Conservation (phyloP, 495 filamentous ascomycete species). For the Friedmanniomyces endolithicus region DNA sequence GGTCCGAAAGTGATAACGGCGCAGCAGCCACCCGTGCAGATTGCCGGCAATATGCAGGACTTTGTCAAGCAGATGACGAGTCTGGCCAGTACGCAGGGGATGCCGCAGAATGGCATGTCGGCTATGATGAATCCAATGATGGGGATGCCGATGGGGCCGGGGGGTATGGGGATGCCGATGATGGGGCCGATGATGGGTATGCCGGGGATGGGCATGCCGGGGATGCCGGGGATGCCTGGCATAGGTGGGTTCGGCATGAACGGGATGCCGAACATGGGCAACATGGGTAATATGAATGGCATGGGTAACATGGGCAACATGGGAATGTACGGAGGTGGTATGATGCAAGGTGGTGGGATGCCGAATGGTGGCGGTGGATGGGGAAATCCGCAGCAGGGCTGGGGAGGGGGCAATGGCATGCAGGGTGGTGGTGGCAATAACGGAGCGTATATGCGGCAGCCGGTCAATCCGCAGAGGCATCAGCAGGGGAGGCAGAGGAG, state of each 20-base stretch:
- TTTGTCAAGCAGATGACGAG: constrained; percentile 26
- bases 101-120: constrained; percentile 11
- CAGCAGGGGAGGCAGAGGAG: constrained; percentile 64
- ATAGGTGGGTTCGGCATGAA: constrained; percentile 29
- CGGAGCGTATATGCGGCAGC: constrained; percentile 87
- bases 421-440: constrained; percentile 53
- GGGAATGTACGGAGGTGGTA: constrained; percentile 19
- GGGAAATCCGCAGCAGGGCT: constrained; percentile 6
- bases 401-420: constrained; percentile 12
- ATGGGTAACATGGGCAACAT: constrained; percentile 23
- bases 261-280: constrained; percentile 33
- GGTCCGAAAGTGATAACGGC: constrained; percentile 23
- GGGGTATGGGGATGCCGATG: constrained; percentile 10
- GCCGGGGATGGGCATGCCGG: background rate
- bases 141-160: background rate
- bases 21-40: constrained; percentile 16
- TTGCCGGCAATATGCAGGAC: constrained; percentile 10
- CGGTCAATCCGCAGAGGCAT: constrained; percentile 88
- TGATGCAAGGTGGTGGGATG: constrained; percentile 26
- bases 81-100: constrained; percentile 21
- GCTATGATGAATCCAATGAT: constrained; percentile 22
- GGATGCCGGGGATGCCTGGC: constrained; percentile 10
- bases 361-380: constrained; percentile 9
- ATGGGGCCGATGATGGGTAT: constrained; percentile 14
- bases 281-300: constrained; percentile 22